Percentiles rank a stretch among this genome's conserved stretches.
Evolutionary conservation across 441 rosid genomes (phyloP).

Genomic region (Viola pubescens): DNA sequence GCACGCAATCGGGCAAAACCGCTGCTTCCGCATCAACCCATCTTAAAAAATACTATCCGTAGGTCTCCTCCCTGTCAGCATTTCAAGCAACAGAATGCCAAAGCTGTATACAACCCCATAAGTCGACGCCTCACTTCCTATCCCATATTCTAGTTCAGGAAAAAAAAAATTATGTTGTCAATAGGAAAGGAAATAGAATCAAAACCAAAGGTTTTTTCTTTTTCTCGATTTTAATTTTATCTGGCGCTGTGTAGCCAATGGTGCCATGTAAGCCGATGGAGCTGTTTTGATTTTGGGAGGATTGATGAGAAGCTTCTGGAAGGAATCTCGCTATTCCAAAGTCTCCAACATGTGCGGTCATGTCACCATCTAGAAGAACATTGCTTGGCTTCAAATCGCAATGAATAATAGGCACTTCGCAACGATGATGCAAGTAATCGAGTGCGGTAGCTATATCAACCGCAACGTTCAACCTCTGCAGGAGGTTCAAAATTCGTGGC

Average conservation of each 20-base stretch:
- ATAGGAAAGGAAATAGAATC: neutral
- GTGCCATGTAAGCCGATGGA: neutral
- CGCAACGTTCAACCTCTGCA: slow-evolving; percentile 23
- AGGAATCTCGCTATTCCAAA: slow-evolving; percentile 11
- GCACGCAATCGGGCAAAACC: neutral
- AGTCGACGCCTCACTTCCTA: slow-evolving; percentile 2
- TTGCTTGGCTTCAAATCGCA: slow-evolving; percentile 19
- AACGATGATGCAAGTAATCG: slow-evolving; percentile 26
- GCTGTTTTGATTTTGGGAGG: neutral
- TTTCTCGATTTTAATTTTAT: neutral
- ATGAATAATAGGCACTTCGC: slow-evolving; percentile 17
- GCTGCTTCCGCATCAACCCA: neutral
- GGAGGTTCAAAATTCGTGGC: slow-evolving; percentile 1
- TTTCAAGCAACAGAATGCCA: slow-evolving; percentile 6
- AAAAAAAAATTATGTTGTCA: neutral
- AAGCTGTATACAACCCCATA: slow-evolving; percentile 2
- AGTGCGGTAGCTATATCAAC: slow-evolving; percentile 25
- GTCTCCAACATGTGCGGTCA: slow-evolving; percentile 14
- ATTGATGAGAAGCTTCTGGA: neutral
- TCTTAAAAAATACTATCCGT: slow-evolving; percentile 3
- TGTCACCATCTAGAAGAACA: slow-evolving; percentile 22
- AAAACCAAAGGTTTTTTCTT: too few relatives aligned
- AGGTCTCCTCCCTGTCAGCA: slow-evolving; percentile 3
- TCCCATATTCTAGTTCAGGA: neutral
- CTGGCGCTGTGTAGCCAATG: slow-evolving; percentile 2